Conservation (phyloP, 75 land plant species). For the Picea sitchensis region DNA sequence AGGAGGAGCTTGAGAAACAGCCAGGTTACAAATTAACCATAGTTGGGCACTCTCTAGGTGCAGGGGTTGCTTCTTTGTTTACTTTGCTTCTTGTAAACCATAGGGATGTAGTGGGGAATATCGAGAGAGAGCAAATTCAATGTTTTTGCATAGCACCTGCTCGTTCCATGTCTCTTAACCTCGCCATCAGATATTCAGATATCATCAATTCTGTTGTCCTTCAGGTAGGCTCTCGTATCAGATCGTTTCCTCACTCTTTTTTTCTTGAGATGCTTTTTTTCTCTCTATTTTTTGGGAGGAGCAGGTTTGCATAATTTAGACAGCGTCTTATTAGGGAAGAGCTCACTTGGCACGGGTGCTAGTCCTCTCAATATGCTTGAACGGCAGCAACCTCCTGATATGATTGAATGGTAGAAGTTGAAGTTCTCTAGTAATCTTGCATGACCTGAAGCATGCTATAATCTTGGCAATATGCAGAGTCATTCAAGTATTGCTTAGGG, state of each 20-base stretch:
- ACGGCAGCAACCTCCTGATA: too few species aligned
- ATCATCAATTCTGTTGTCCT: slow-evolving; percentile 78
- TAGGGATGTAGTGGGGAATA: slow-evolving; percentile 51
- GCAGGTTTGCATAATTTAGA: too few species aligned
- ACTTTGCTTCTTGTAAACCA: slow-evolving; percentile 62
- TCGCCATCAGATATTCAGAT: slow-evolving; percentile 91
- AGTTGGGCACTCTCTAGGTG: slow-evolving; percentile 91
- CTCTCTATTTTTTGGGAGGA: neutral
- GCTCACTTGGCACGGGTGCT: too few species aligned
- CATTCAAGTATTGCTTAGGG: too few species aligned
- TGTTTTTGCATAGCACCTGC: slow-evolving; percentile 92
- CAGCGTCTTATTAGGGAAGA: too few species aligned
- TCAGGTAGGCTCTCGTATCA: slow-evolving; percentile 49
- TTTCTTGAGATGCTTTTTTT: neutral
- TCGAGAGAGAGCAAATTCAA: slow-evolving; percentile 52
- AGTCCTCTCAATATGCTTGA: too few species aligned
- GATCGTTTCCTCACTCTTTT: neutral
- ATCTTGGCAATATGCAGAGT: too few species aligned
- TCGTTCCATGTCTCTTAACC: slow-evolving; percentile 87
- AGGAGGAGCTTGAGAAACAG: slow-evolving; percentile 30
- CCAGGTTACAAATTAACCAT: slow-evolving; percentile 62
- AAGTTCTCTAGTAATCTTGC: too few species aligned
- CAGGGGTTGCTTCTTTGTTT: slow-evolving; percentile 92
- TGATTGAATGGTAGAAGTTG: too few species aligned
- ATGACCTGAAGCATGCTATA: too few species aligned